Evolutionary conservation across 2,329 filamentous ascomycete species (phyloP).

Genomic region (Colletotrichum tropicale): DNA sequence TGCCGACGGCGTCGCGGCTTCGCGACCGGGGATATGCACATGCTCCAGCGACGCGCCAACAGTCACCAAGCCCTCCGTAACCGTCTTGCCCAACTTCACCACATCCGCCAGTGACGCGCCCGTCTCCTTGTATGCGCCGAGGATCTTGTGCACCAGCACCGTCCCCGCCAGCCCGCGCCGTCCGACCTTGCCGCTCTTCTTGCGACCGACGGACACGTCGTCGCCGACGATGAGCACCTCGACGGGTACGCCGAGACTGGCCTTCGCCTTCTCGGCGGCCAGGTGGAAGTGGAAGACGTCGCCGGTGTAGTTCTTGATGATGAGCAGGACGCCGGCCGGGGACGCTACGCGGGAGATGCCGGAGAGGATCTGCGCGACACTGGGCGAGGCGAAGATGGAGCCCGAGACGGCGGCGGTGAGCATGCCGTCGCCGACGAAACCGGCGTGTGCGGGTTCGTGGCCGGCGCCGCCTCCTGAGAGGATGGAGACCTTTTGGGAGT

Average conservation of each 20-base stretch:
- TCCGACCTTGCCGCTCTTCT: slow-evolving; percentile 68
- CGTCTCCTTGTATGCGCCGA: slow-evolving; percentile 55
- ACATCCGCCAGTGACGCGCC: slow-evolving; percentile 46
- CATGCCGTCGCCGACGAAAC: slow-evolving; percentile 67
- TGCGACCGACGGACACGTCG: slow-evolving; percentile 67
- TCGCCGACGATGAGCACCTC: slow-evolving; percentile 53
- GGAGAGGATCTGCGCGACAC: slow-evolving; percentile 65
- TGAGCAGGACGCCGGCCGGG: slow-evolving; percentile 63
- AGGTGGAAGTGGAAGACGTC: slow-evolving; percentile 61
- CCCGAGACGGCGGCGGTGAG: slow-evolving; percentile 68
- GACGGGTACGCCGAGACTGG: slow-evolving; percentile 8
- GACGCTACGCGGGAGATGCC: slow-evolving; percentile 60
- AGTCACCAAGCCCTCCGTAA: slow-evolving; percentile 53
- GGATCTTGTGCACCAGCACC: slow-evolving; percentile 69
- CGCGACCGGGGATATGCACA: slow-evolving; percentile 59
- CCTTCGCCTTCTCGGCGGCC: slow-evolving; percentile 32
- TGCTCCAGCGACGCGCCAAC: slow-evolving; percentile 57
- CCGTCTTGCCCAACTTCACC: slow-evolving; percentile 39
- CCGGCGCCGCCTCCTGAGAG: slow-evolving; percentile 61
- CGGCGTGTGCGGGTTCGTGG: slow-evolving; percentile 68
- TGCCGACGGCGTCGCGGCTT: slow-evolving; percentile 31
- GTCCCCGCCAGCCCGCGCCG: slow-evolving; percentile 71
- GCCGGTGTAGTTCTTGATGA: slow-evolving; percentile 72
- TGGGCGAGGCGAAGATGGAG: slow-evolving; percentile 70
- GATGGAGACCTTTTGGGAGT: slow-evolving; percentile 45